Percentiles rank a stretch among this genome's conserved stretches.
phyloP scores from a whole-genome alignment of 495 filamentous ascomycete genomes.

The Recurvomyces mirabilis region DNA sequence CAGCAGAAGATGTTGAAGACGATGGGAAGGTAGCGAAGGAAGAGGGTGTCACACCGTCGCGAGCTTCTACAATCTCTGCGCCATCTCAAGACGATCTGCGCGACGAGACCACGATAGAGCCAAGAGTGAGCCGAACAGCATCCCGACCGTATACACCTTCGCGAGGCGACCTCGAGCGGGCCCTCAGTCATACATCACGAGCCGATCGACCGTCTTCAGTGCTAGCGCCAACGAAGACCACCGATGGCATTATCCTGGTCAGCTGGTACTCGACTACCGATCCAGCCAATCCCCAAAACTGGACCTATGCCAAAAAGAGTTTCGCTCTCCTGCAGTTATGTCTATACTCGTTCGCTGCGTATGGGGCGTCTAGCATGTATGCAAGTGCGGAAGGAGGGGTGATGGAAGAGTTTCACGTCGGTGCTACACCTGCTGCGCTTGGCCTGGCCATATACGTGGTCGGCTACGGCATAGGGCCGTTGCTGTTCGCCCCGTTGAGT shows the following conservation, averaged over 20 bases:
- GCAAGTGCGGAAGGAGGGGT: conserved; percentile 17
- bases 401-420: conserved; percentile 26
- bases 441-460: conserved; percentile 31
- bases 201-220: neutral
- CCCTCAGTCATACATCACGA: neutral
- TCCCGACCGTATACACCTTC: neutral
- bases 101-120: neutral
- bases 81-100: neutral
- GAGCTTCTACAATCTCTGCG: neutral
- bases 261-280: conserved; percentile 47
- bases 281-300: conserved; percentile 45
- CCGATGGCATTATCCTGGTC: conserved; percentile 33
- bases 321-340: conserved; percentile 29
- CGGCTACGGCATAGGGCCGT: conserved; percentile 32
- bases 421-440: conserved; percentile 25
- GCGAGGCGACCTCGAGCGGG: neutral
- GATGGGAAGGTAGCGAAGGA: neutral
- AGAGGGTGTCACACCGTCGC: neutral
- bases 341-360: conserved; percentile 27
- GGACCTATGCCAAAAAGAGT: conserved; percentile 35
- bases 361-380: conserved; percentile 24
- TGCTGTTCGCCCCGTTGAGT: conserved; percentile 22
- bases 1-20: neutral
- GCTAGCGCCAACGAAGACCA: conserved; percentile 13
- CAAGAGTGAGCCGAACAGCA: neutral